phyloP scores from a whole-genome alignment of 257 asterid genomes.

The Forsythia suspensa region DNA sequence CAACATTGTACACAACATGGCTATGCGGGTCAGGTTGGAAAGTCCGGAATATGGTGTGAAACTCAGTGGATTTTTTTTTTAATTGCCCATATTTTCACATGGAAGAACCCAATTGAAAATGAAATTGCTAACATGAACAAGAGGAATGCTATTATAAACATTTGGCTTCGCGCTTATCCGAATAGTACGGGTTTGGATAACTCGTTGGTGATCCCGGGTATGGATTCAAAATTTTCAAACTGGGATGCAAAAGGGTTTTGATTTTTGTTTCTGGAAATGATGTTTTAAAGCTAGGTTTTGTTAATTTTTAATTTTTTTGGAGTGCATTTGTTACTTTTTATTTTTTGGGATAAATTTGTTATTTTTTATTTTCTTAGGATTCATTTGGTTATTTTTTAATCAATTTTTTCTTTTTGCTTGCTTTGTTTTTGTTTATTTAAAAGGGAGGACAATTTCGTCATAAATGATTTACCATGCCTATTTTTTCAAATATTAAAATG shows the following conservation, averaged over 20 bases:
- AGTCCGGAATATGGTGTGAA: conserved; percentile 17
- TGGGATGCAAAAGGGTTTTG: conserved; percentile 38
- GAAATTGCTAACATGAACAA: conserved; percentile 22
- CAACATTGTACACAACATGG: conserved; percentile 45
- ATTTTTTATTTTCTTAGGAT: no score
- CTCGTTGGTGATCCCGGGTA: conserved; percentile 48
- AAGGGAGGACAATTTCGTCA: no score
- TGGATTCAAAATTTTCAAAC: conserved; percentile 30
- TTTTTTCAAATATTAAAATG: no score
- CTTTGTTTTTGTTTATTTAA: no score
- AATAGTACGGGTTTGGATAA: conserved; percentile 53
- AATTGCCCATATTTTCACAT: conserved; percentile 62
- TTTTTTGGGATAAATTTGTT: no score
- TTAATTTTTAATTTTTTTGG: no score
- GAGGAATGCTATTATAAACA: conserved; percentile 16
- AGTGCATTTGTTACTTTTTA: no score
- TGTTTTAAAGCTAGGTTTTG: no score
- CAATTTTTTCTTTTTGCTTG: no score
- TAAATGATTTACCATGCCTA: no score
- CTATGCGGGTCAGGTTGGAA: conserved; percentile 38
- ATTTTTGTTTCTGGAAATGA: conserved; percentile 42
- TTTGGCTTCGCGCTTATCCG: conserved; percentile 51
- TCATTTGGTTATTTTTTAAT: no score
- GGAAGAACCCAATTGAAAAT: conserved; percentile 45
- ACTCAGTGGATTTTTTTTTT: conserved; percentile 46